These are phyloP conservation scores for Scheffersomyces titani DNA, from an alignment of 1,139 yeast species.

Conservation along the genomic window DNA sequence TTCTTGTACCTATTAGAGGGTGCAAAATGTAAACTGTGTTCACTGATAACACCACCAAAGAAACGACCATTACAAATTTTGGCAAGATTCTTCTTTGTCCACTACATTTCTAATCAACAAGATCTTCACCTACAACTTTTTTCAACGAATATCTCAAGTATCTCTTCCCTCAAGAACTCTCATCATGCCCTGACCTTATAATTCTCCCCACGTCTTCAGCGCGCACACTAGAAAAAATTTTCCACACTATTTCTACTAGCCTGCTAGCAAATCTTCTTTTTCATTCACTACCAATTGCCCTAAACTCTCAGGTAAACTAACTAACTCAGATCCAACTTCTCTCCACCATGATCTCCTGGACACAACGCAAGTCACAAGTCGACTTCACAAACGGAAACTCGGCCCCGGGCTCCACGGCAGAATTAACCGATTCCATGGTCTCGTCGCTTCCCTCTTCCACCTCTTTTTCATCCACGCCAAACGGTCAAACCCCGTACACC, in stretches of 20 bases:
- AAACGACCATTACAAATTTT: too few species aligned
- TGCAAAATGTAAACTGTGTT: too few species aligned
- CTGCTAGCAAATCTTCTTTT: not conserved
- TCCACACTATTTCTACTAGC: not conserved
- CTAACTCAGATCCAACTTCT: not conserved
- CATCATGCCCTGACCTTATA: not conserved
- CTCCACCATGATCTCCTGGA: not conserved
- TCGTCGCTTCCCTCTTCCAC: not conserved
- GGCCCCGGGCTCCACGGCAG: not conserved
- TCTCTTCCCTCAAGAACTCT: slow-evolving; percentile 14
- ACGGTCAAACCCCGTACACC: slow-evolving; percentile 10
- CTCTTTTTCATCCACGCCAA: slow-evolving; percentile 1
- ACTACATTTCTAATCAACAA: not conserved
- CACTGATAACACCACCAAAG: too few species aligned
- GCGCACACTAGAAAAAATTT: not conserved
- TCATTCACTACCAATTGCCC: not conserved
- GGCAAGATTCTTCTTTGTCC: not conserved
- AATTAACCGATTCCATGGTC: not conserved
- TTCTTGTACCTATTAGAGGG: too few species aligned
- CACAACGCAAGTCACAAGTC: not conserved
- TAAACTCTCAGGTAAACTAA: not conserved
- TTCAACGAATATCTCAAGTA: not conserved
- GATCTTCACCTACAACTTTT: too few species aligned
- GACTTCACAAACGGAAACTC: not conserved
- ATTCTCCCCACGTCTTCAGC: not conserved